Conservation (phyloP, 805 yeast genomes). For the Ogataea glucozyma region DNA sequence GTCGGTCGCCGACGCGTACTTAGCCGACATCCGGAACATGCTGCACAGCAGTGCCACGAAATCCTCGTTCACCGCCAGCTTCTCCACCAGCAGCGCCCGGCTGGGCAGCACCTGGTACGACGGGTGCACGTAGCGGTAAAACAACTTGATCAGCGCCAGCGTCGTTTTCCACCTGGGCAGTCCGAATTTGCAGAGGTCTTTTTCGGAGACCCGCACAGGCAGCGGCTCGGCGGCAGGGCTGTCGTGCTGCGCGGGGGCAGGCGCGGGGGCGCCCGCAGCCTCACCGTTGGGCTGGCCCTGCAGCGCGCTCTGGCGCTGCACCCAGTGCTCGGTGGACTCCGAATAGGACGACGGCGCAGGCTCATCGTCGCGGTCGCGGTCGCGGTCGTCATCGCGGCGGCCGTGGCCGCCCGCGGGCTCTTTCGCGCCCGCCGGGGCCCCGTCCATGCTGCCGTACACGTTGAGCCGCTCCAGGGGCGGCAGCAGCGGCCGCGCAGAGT, state of each 20-base stretch:
- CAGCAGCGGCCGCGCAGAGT: conserved; percentile 6
- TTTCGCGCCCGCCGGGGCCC: conserved; percentile 5
- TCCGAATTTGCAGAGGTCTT: conserved; percentile 34
- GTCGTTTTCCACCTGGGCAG: conserved; percentile 40
- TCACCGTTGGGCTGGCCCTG: conserved; percentile 8
- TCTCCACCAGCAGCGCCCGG: conserved; percentile 33
- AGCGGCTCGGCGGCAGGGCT: neutral
- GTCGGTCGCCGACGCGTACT: conserved; percentile 33
- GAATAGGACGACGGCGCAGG: neutral
- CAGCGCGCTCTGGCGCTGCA: conserved; percentile 22
- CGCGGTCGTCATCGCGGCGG: neutral
- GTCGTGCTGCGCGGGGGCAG: neutral
- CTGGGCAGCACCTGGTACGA: conserved; percentile 40
- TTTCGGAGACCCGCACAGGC: conserved; percentile 27
- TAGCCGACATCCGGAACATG: conserved; percentile 38
- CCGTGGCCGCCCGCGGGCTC: neutral
- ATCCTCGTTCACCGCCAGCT: conserved; percentile 34
- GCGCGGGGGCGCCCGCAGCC: neutral
- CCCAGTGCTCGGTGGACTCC: conserved; percentile 28
- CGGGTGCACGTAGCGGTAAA: conserved; percentile 43
- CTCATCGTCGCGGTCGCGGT: neutral
- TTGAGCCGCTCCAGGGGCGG: conserved; percentile 13
- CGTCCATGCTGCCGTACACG: neutral
- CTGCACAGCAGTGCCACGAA: conserved; percentile 29
- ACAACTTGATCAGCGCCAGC: conserved; percentile 38